Evolutionary conservation across 495 filamentous ascomycete species (phyloP).

Genomic region (Astrothelium subdiscretum): DNA sequence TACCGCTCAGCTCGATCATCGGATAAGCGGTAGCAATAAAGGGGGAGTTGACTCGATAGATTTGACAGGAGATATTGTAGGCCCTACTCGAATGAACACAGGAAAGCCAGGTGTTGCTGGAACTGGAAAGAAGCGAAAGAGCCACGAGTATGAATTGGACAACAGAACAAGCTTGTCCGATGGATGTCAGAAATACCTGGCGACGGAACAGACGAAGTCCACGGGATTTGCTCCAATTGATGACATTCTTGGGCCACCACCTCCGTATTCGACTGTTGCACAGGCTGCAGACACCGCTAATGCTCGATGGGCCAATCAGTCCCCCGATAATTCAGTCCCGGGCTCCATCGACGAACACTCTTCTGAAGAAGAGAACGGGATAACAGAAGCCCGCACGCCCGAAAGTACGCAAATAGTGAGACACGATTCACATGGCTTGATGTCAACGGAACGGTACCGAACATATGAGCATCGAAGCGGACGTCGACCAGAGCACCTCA

Average conservation of each 20-base stretch:
- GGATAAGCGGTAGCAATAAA: neutral
- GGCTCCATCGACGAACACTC: constrained; percentile 1
- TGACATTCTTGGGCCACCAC: constrained; percentile 17
- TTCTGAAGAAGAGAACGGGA: neutral
- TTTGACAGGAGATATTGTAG: constrained; percentile 45
- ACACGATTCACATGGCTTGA: no score
- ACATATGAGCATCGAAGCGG: no score
- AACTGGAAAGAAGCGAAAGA: constrained; percentile 61
- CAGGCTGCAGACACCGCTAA: neutral
- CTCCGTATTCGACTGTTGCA: constrained; percentile 19
- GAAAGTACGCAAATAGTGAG: neutral
- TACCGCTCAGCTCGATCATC: neutral
- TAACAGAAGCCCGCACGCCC: neutral
- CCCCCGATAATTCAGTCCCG: constrained; percentile 20
- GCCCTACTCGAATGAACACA: neutral
- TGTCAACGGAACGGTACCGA: no score
- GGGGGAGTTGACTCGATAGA: constrained; percentile 52
- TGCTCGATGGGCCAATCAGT: neutral
- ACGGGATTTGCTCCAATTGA: constrained; percentile 16
- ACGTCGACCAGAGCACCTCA: neutral
- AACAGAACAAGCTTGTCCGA: constrained; percentile 5
- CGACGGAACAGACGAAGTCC: neutral
- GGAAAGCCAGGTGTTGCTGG: constrained; percentile 22
- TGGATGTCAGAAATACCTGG: neutral
- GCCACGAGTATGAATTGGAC: constrained; percentile 51